phyloP scores from a whole-genome alignment of 2,329 filamentous ascomycete species.

The Macrophomina phaseolina region DNA sequence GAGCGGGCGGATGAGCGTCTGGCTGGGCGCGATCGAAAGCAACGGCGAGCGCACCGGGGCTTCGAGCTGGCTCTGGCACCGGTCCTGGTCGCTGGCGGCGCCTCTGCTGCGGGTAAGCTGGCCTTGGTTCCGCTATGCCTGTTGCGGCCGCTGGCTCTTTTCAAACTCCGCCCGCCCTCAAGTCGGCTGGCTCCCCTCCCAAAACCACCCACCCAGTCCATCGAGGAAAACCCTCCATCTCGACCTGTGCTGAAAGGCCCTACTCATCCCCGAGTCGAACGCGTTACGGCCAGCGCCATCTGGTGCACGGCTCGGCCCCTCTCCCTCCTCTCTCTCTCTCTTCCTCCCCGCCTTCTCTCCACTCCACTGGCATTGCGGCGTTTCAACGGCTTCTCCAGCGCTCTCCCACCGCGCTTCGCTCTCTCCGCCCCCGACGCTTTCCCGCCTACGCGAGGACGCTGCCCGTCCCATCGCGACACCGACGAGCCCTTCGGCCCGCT shows the following conservation, averaged over 20 bases:
- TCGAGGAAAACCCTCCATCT: conserved; percentile 29
- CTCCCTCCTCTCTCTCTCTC: conserved; percentile 19
- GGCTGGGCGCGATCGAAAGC: conserved; percentile 11
- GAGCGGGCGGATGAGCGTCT: background rate
- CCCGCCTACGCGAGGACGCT: background rate
- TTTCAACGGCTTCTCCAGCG: conserved; percentile 39
- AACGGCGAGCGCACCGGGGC: conserved; percentile 6
- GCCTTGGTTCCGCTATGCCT: conserved; percentile 4
- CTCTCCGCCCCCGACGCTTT: background rate
- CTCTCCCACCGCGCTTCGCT: conserved; percentile 17
- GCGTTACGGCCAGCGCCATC: conserved; percentile 50
- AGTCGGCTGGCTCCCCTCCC: conserved; percentile 34
- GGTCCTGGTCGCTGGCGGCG: background rate
- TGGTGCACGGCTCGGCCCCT: conserved; percentile 46
- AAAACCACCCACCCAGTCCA: conserved; percentile 31
- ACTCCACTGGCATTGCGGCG: conserved; percentile 38
- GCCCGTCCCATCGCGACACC: conserved; percentile 12
- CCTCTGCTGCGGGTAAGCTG: conserved; percentile 5
- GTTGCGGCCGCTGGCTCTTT: conserved; percentile 11
- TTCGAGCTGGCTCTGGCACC: conserved; percentile 1
- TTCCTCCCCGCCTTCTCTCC: conserved; percentile 30
- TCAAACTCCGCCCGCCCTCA: conserved; percentile 31
- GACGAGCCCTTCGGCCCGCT: conserved; percentile 2
- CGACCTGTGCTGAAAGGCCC: conserved; percentile 43
- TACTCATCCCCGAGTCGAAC: conserved; percentile 41